These are phyloP conservation scores for Craterostigma plantagineum DNA, from an alignment of 257 asterid genomes.

Conservation along the genomic window DNA sequence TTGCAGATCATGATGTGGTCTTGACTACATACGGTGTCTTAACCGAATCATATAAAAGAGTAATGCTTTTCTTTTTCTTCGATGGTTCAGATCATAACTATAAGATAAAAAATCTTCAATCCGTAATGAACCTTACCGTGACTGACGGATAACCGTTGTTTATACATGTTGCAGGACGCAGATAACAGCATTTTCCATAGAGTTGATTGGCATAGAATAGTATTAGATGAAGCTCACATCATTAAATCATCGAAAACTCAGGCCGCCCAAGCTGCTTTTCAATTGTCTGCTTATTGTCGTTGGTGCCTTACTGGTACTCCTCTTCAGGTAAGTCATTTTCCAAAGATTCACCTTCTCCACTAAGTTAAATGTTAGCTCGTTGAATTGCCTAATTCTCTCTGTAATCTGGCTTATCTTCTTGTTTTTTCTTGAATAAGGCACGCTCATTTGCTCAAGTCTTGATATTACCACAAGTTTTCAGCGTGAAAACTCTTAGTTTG, in stretches of 20 bases:
- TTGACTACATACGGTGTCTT: constrained; percentile 89
- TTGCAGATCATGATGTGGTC: constrained; percentile 70
- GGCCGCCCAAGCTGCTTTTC: constrained; percentile 74
- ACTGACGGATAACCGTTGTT: no score
- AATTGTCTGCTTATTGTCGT: constrained; percentile 72
- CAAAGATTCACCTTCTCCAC: constrained; percentile 2
- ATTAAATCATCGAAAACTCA: constrained; percentile 93
- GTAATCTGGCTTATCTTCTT: constrained; percentile 4
- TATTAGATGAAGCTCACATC: constrained; percentile 94
- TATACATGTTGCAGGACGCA: constrained; percentile 40
- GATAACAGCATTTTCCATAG: constrained; percentile 51
- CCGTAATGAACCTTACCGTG: neutral
- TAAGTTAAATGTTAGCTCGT: neutral
- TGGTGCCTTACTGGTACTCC: constrained; percentile 99
- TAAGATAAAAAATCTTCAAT: neutral
- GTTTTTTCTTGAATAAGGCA: constrained; percentile 5
- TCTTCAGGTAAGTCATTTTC: constrained; percentile 47
- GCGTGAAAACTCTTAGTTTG: no score
- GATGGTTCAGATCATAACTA: no score
- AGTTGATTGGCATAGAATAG: constrained; percentile 81
- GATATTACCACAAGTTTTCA: no score
- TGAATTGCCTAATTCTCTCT: neutral
- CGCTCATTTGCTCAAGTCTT: no score
- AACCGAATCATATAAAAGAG: constrained; percentile 67
- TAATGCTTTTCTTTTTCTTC: no score